Evolutionary conservation across 208 protist species (phyloP), one percentile per base, ranked within the genome.

Genomic region (Leishmania mexicana): DNA sequence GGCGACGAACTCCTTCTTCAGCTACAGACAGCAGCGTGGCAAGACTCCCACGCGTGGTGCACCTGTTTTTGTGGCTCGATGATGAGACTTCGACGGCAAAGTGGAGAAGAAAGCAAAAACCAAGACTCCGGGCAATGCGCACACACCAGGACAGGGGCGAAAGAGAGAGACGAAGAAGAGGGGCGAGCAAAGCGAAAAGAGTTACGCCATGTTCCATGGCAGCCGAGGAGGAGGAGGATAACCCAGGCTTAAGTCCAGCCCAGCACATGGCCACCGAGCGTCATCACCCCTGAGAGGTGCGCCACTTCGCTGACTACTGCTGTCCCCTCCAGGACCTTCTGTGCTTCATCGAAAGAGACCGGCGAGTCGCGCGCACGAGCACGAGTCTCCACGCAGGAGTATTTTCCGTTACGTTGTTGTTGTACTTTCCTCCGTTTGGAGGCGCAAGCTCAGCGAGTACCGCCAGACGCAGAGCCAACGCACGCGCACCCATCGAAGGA

Each of bases 81-180:
- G 70, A 19, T 31, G 13, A 38, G 13, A 10, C 70, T 24, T 15
- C 13, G 28, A 53, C 28, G 3, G 11, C 35, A 21, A 45, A 28
- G 28, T 49, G 28, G 15, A 40, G 8, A 60, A 11, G 10, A 57
- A 54, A 49, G 8, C 72, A 24, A 31, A 83, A 76, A 76, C 78
- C 2, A 83, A 74, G 70, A 60, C 24, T 0, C 38, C 64, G 65
- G 19, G 40, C 31, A 74, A 21, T 28, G 45, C 7, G n/a, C 24
- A 28, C 5, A 80, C 47, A 75, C 75, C 2, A 83, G 35, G 74
- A 67, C 21, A n/a, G 62, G 24, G 45, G 68, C 71, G 53, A 70
- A 42, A 79, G 38, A 40, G 19, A 31, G 31, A 83, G 0, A 49
- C 45, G 8, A 49, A 49, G 45, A 67, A 68, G 47, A 74, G 49